Evolutionary conservation across 257 asterid species (phyloP).

Genomic region (Nicotiana sylvestris): DNA sequence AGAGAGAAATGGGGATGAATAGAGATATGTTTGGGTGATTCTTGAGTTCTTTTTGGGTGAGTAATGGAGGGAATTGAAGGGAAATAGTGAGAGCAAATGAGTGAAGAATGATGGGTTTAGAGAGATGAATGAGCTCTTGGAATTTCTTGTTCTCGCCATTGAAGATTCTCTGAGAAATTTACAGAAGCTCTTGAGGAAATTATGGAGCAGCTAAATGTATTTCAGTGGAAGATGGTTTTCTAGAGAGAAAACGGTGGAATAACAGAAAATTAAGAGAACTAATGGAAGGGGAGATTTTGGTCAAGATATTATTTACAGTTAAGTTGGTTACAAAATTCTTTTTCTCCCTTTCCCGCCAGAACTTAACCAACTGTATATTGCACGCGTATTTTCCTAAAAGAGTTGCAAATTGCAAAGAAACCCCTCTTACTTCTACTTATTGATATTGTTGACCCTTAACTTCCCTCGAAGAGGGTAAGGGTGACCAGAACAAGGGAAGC

Average conservation of each 20-base stretch:
- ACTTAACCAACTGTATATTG: neutral
- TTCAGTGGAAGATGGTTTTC: neutral
- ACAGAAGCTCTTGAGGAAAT: no score
- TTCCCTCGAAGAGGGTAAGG: neutral
- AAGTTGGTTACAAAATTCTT: conserved; percentile 7
- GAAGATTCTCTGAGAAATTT: neutral
- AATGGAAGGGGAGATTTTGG: neutral
- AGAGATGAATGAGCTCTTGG: conserved; percentile 36
- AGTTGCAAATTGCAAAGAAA: neutral
- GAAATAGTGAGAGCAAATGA: conserved; percentile 28
- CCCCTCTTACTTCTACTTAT: neutral
- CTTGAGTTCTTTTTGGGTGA: conserved; percentile 38
- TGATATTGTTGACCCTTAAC: neutral
- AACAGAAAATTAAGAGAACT: neutral
- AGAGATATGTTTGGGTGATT: conserved; percentile 18
- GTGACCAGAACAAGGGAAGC: no score
- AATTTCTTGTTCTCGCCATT: conserved; percentile 22
- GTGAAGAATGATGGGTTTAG: conserved; percentile 34
- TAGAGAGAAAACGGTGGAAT: neutral
- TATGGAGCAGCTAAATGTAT: neutral
- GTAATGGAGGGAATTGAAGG: conserved; percentile 19
- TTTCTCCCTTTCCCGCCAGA: neutral
- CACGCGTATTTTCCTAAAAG: neutral
- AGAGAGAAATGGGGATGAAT: neutral
- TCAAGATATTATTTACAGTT: neutral